These are phyloP conservation scores for Bryoglossum gracile DNA, from an alignment of 495 filamentous ascomycete species.

Conservation along the genomic window DNA sequence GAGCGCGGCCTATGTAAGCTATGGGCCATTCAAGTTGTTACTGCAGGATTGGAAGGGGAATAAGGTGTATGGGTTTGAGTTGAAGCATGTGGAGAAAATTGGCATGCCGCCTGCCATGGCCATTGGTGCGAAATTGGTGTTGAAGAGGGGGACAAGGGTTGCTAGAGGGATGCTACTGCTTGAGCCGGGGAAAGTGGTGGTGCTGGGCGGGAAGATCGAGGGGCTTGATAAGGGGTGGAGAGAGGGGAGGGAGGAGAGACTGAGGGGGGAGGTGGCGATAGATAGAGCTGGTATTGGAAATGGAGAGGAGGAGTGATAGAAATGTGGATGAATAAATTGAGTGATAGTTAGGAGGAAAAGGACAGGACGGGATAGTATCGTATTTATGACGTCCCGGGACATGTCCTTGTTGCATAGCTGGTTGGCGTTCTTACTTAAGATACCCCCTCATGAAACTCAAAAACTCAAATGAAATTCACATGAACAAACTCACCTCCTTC, in stretches of 20 bases:
- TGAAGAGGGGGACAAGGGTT: constrained; percentile 56
- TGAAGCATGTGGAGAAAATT: constrained; percentile 57
- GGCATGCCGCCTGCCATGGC: constrained; percentile 49
- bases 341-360: neutral
- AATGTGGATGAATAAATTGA: neutral
- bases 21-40: constrained; percentile 61
- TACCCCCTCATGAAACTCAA: too few relatives aligned
- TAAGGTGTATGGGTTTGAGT: constrained; percentile 65
- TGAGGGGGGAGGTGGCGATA: constrained; percentile 53
- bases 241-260: constrained; percentile 58
- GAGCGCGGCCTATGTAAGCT: neutral
- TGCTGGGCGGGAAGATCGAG: constrained; percentile 87
- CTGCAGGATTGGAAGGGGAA: constrained; percentile 73
- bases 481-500: too few relatives aligned
- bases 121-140: constrained; percentile 75
- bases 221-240: constrained; percentile 69
- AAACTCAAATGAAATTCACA: too few relatives aligned
- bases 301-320: neutral
- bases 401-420: too few relatives aligned
- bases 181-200: constrained; percentile 50
- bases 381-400: too few relatives aligned
- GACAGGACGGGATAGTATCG: too few relatives aligned
- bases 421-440: too few relatives aligned
- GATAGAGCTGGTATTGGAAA: neutral
- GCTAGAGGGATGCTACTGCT: constrained; percentile 74